phyloP scores from a whole-genome alignment of 805 yeast species.

The Saccharomycopsis vini region DNA sequence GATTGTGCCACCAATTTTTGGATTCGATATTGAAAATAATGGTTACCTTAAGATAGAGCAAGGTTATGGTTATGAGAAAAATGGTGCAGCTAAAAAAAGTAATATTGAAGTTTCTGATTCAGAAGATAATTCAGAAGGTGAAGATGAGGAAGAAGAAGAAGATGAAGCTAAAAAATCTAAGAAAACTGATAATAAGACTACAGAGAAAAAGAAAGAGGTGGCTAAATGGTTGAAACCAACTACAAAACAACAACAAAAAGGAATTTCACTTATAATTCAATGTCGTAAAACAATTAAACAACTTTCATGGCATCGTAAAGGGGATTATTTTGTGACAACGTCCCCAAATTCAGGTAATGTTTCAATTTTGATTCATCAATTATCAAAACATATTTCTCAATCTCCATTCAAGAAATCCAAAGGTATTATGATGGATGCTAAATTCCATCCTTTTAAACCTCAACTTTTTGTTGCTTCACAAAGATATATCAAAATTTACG shows the following conservation, averaged over 20 bases:
- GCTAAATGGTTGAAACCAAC: conserved; percentile 83
- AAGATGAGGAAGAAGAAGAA: conserved; percentile 28
- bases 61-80: conserved; percentile 74
- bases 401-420: conserved; percentile 89
- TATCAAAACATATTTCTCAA: conserved; percentile 89
- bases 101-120: conserved; percentile 29
- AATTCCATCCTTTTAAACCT: conserved; percentile 94
- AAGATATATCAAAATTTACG: conserved; percentile 84
- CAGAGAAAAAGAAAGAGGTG: conserved; percentile 42
- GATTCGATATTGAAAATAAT: conserved; percentile 73
- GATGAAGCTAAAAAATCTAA: conserved; percentile 31
- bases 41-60: conserved; percentile 73
- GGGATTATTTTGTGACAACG: conserved; percentile 94
- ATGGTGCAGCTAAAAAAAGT: conserved; percentile 24
- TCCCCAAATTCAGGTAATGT: conserved; percentile 88
- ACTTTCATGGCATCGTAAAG: conserved; percentile 92
- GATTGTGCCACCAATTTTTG: conserved; percentile 85
- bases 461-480: conserved; percentile 91
- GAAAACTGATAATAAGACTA: conserved; percentile 30
- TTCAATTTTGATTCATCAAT: conserved; percentile 87
- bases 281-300: conserved; percentile 61
- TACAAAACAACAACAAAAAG: conserved; percentile 48
- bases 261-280: conserved; percentile 66
- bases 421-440: conserved; percentile 93
- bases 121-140: conserved; percentile 29